Evolutionary conservation across 2,329 filamentous ascomycete species (phyloP), one percentile per base, ranked within the genome.

Genomic region (Daldinia eschscholtzii): DNA sequence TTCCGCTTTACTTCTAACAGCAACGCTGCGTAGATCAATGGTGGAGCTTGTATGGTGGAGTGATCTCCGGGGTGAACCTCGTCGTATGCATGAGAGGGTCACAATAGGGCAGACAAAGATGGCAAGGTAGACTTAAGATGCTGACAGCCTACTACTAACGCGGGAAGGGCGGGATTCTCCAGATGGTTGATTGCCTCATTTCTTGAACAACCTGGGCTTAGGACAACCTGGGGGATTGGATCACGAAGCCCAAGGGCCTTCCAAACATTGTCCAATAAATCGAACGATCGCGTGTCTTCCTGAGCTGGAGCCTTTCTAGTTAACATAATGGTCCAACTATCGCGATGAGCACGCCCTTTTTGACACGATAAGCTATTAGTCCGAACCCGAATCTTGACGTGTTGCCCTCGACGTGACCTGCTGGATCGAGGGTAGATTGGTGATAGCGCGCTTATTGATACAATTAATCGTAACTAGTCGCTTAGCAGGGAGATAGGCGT

Each of bases 1-100:
- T 64, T 64, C 53, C 57, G 59, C 59, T 64, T 60, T 57, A 65
- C 56, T 61, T 56, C 20, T 60, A 58, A 52, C 42, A 70, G 67
- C 61, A 61, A 60, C 41, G 44, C 20, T 44, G 33, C 30, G 70
- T 61, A 70, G 70, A 72, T 72, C 67, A 64, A 60, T 67, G 67
- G 67, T 50, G 70, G 57, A 42, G 53, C 23, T 41, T 30, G n/a
- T 39, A 39, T 5, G 18, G 30, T 23, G 20, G 33, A n/a, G n/a
- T 55, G 52, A 55, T 55, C 30, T 55, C 52, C 30, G 52, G 52
- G 52, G 30, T 55, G 35, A 55, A 6, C 52, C 52, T 55, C 52
- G 52, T 55, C 52, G 52, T 5, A 37, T 55, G 52, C 52, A 37
- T 30, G 52, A 10, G 20, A 35, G 30, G 50, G 50, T 28, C 50